These are phyloP conservation scores for Aspergillus pseudoterreus DNA, from an alignment of 2,329 filamentous ascomycete species.

Conservation along the genomic window DNA sequence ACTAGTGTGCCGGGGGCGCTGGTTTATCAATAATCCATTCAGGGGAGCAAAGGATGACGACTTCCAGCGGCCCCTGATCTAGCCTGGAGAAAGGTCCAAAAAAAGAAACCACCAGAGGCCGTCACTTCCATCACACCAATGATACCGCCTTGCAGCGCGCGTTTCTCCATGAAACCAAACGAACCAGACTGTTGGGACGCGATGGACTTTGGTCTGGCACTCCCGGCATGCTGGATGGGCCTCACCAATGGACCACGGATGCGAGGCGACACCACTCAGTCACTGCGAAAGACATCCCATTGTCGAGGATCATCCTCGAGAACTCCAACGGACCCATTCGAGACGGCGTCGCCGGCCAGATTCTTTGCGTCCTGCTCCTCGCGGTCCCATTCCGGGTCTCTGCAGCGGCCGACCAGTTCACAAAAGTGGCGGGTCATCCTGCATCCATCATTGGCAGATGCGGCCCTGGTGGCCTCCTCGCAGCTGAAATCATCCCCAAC, in stretches of 20 bases:
- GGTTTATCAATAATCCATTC: background rate
- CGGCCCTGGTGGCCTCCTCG: background rate
- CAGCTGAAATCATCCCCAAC: background rate
- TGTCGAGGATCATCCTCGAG: too few relatives aligned
- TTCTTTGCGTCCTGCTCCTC: background rate
- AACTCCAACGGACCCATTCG: too few relatives aligned
- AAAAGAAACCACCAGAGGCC: background rate
- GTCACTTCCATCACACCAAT: background rate
- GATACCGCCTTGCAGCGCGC: background rate
- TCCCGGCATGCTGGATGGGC: background rate
- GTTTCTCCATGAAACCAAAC: background rate
- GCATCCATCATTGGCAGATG: background rate
- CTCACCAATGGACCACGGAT: background rate
- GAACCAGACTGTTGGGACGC: background rate
- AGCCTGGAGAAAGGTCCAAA: background rate
- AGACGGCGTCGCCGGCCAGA: background rate
- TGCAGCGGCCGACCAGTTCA: background rate
- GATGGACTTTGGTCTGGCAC: background rate
- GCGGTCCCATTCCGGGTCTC: background rate
- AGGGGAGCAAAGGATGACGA: background rate
- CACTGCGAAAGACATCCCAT: background rate
- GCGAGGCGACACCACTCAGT: background rate
- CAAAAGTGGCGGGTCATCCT: constrained; percentile 1
- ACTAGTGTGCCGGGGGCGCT: background rate
- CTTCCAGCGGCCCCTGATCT: background rate